These are phyloP conservation scores for Taphrina deformans DNA, from an alignment of 1,139 yeast genomes.

Conservation along the genomic window DNA sequence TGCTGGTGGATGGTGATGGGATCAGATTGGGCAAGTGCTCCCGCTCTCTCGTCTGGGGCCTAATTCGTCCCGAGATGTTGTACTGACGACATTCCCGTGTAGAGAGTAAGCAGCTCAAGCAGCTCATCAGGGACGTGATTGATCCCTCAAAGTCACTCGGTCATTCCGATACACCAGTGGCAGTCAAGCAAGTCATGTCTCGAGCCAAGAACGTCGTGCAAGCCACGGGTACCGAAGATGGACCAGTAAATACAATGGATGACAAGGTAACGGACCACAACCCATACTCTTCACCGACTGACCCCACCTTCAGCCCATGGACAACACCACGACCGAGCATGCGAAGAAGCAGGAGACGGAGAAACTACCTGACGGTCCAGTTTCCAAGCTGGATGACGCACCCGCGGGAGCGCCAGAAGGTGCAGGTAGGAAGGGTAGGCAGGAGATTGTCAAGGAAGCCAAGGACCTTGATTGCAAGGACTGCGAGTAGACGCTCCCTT, in stretches of 20 bases:
- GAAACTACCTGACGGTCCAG: constrained; percentile 22
- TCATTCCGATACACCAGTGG: constrained; percentile 47
- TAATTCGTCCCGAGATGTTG: background rate
- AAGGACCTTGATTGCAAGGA: constrained; percentile 18
- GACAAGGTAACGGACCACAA: constrained; percentile 27
- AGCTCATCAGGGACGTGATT: constrained; percentile 53
- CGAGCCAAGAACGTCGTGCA: constrained; percentile 18
- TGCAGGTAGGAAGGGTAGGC: constrained; percentile 17
- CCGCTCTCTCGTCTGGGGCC: background rate
- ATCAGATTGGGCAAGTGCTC: background rate
- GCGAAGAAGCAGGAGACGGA: constrained; percentile 22
- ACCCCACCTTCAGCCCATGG: constrained; percentile 16
- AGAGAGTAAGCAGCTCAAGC: constrained; percentile 61
- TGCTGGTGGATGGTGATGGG: too few relatives aligned
- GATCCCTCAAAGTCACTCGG: constrained; percentile 53
- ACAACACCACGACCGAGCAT: constrained; percentile 22
- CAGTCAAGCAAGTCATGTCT: background rate
- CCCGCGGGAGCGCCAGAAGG: constrained; percentile 20
- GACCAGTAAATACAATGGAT: constrained; percentile 22
- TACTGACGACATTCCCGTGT: constrained; percentile 28
- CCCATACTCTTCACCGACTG: background rate
- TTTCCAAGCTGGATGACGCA: constrained; percentile 12
- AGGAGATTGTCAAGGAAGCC: constrained; percentile 17
- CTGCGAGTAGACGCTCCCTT: background rate
- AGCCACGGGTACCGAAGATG: constrained; percentile 23